Evolutionary conservation across 192 early-diverging fungal genomes (phyloP).

Genomic region (Coemansia sp.): DNA sequence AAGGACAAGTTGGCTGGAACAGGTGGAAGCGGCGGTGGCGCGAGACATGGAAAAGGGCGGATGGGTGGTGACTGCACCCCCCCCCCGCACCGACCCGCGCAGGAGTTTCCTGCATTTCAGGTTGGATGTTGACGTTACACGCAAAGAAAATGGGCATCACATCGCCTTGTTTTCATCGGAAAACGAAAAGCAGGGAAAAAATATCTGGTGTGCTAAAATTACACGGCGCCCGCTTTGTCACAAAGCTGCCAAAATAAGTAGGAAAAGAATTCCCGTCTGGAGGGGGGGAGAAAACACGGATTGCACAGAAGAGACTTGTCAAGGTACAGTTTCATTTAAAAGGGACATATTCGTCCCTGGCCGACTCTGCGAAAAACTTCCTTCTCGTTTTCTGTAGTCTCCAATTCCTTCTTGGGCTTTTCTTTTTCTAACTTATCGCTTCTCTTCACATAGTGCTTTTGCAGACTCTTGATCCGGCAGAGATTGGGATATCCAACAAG

Average conservation of each 20-base stretch:
- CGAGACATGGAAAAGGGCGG: background rate
- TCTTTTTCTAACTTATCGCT: conserved; percentile 1
- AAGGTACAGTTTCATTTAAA: background rate
- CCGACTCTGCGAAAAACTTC: background rate
- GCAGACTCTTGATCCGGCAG: background rate
- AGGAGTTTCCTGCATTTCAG: background rate
- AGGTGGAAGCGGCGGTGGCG: background rate
- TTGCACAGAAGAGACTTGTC: background rate
- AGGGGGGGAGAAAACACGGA: background rate
- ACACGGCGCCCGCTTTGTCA: background rate
- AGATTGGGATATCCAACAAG: background rate
- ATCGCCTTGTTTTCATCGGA: conserved; percentile 2
- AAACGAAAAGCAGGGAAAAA: background rate
- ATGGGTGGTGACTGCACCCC: background rate
- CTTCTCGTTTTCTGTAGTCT: background rate
- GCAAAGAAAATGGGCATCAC: background rate
- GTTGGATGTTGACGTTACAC: background rate
- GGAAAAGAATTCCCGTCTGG: background rate
- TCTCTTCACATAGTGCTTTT: background rate
- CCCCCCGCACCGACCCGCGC: background rate
- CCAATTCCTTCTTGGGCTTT: conserved; percentile 3
- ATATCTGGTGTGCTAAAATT: background rate
- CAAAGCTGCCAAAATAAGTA: background rate
- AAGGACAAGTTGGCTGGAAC: background rate
- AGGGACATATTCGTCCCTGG: background rate